Evolutionary conservation across 2,329 filamentous ascomycete genomes (phyloP), one percentile per base, ranked within the genome.

Genomic region (Ophiocordyceps polyrhachis-furcata): DNA sequence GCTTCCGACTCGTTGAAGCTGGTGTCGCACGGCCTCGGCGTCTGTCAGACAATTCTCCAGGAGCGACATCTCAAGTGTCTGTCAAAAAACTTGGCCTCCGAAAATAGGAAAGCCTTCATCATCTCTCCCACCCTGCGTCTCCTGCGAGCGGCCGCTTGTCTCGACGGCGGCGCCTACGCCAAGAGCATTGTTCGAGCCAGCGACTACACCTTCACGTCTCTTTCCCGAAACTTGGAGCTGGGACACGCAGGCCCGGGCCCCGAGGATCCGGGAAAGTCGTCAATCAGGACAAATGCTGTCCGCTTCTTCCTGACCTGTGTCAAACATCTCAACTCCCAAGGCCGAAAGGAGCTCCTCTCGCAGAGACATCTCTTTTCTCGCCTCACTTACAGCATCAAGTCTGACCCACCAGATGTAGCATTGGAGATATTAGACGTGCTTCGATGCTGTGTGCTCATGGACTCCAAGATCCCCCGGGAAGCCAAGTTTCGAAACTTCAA

Each of bases 81-180:
- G 21, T 79, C 84, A 29, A 79, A 80, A 48, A 86, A 85, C 48
- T 64, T 96, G 17, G 81, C 83, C 4, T 77, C 84, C 0, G 80
- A 83, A 21, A 88, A 86, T 60, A 73, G 77, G 42, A 94, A 93
- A 56, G 86, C 87, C 37, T 86, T 84, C 60, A 68, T 96, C 47
- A 88, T 95, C 48, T 91, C 86, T 3, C 89, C 91, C 1, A 88
- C 83, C 21, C 65, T 98, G 47, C 79, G 89, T 46, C 66, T 98
- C 44, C 71, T 98, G 48, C 83, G 81, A 44, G 89, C 98, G 62
- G 72, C 88, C n/a, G 76, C 85, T 15, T 78, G 71, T 45, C 82
- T 94, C 50, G 88, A 96, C 60, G 87, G 87, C 15, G 93, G 91
- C 14, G 74, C 77, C 40, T 71, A 87, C 45, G 85, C 88, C 25